Conservation (phyloP, 75 land plant species). For the Azolla pinnata region DNA sequence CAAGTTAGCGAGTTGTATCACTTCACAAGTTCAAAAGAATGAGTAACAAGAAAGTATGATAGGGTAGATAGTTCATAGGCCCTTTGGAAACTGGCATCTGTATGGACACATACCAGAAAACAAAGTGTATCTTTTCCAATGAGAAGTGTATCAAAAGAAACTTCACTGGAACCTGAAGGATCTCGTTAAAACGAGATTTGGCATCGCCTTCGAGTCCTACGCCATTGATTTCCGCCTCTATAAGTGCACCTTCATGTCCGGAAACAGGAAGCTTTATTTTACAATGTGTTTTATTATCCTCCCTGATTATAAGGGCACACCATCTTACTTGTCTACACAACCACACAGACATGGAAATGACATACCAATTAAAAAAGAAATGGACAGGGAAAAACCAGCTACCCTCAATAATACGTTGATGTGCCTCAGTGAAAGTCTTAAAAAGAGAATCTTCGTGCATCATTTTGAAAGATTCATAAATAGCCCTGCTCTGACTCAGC, state of each 20-base stretch:
- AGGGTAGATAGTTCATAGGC: background rate
- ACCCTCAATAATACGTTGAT: constrained; percentile 67
- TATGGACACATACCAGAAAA: too few relatives aligned
- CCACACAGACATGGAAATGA: background rate
- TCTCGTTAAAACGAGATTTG: too few relatives aligned
- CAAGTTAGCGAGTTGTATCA: too few relatives aligned
- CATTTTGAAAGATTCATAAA: constrained; percentile 58
- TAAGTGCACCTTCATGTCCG: too few relatives aligned
- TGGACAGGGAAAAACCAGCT: background rate
- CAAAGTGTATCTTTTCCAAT: too few relatives aligned
- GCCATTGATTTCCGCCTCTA: too few relatives aligned
- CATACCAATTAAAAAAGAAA: too few relatives aligned
- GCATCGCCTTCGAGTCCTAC: too few relatives aligned
- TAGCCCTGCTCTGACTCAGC: constrained; percentile 71
- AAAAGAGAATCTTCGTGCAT: constrained; percentile 50
- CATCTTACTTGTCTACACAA: background rate
- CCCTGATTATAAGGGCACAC: background rate
- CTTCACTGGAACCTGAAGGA: too few relatives aligned
- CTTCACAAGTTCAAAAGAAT: constrained; percentile 7
- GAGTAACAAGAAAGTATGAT: background rate
- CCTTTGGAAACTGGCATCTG: background rate
- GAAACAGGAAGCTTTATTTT: too few relatives aligned
- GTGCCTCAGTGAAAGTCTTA: constrained; percentile 45
- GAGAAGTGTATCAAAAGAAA: too few relatives aligned
- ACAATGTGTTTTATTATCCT: too few relatives aligned